These are phyloP conservation scores for Cenchrus purpureus DNA, from an alignment of 176 grass and related monocot genomes.

Conservation along the genomic window DNA sequence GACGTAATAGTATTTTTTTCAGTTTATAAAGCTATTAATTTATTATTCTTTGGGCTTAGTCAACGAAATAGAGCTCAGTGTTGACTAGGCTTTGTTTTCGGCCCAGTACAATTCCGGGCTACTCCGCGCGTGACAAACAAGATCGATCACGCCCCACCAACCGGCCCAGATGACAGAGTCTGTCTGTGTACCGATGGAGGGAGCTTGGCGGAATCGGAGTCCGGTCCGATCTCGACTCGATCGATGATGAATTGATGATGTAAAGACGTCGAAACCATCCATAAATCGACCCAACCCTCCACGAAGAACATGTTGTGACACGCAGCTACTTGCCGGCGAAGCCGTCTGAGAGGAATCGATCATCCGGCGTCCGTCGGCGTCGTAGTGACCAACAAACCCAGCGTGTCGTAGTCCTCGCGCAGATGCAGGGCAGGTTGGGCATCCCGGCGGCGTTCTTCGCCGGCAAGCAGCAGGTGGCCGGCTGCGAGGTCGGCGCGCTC, in stretches of 20 bases:
- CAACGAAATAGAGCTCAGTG: neutral
- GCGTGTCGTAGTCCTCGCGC: neutral
- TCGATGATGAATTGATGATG: too few species aligned
- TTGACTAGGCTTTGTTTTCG: neutral
- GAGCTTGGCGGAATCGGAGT: neutral
- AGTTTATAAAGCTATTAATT: neutral
- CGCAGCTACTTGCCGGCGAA: neutral
- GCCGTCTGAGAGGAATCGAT: neutral
- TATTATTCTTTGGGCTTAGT: neutral
- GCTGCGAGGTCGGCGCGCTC: neutral
- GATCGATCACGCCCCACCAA: neutral
- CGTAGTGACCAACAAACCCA: neutral
- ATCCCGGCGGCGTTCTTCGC: neutral
- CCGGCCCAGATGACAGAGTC: neutral
- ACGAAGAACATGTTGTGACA: neutral
- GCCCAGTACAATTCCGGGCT: too few species aligned
- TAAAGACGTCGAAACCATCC: neutral
- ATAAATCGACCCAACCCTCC: neutral
- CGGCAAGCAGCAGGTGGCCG: neutral
- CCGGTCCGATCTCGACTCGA: neutral
- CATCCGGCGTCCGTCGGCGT: too few species aligned
- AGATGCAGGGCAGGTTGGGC: neutral
- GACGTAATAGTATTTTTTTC: neutral
- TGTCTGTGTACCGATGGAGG: neutral
- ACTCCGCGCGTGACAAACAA: too few species aligned